These are phyloP conservation scores for Fraxinus cuspidata DNA, from an alignment of 257 asterid species.

Conservation along the genomic window DNA sequence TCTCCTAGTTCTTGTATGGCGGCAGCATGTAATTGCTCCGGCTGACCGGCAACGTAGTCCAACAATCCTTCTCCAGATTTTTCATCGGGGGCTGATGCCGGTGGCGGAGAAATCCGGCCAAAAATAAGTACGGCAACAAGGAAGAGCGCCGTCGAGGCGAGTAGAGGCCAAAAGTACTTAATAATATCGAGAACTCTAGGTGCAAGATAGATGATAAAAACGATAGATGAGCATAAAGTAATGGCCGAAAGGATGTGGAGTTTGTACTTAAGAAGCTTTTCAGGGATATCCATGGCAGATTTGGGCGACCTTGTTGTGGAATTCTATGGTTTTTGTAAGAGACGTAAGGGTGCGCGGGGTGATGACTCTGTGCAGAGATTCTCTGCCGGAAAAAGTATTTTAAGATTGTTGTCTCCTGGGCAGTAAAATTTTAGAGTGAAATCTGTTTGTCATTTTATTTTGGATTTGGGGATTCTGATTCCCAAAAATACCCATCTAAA, in stretches of 20 bases:
- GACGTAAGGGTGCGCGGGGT: not conserved
- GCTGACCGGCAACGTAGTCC: constrained; percentile 57
- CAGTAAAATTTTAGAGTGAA: constrained; percentile 25
- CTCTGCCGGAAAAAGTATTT: constrained; percentile 33
- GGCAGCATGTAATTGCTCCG: constrained; percentile 38
- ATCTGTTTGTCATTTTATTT: constrained; percentile 24
- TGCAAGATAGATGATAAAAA: constrained; percentile 40
- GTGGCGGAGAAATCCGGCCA: constrained; percentile 56
- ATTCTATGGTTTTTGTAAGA: not conserved
- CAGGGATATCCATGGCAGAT: constrained; percentile 54
- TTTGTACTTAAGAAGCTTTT: constrained; percentile 56
- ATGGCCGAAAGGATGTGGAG: constrained; percentile 41
- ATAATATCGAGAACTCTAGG: constrained; percentile 55
- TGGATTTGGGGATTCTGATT: constrained; percentile 13
- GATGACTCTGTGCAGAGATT: constrained; percentile 45
- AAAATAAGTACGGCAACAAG: constrained; percentile 54
- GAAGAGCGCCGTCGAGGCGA: constrained; percentile 67
- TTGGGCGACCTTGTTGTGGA: not conserved
- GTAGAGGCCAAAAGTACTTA: constrained; percentile 69
- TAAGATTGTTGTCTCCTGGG: constrained; percentile 4
- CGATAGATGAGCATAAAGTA: constrained; percentile 21
- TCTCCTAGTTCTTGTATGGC: constrained; percentile 8
- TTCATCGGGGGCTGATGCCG: constrained; percentile 42
- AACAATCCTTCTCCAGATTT: constrained; percentile 62
- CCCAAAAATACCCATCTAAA: constrained; percentile 28